Evolutionary conservation across 371 early-diverging fungal species (phyloP).

Genomic region (Circinella umbellata): DNA sequence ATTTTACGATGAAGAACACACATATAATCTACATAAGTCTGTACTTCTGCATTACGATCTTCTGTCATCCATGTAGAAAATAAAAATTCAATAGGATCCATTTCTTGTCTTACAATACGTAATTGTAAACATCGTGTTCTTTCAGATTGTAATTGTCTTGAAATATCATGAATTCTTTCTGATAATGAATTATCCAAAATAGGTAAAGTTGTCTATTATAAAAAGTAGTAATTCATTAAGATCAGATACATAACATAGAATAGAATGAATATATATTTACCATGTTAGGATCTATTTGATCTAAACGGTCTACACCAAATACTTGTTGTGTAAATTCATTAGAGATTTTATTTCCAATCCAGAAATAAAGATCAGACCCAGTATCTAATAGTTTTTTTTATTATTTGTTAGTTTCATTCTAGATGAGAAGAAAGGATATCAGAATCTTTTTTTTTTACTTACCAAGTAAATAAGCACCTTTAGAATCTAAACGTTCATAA

Average conservation of each 20-base stretch:
- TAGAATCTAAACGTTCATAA: slow-evolving; percentile 72
- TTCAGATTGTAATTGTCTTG: slow-evolving; percentile 62
- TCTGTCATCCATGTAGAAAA: slow-evolving; percentile 79
- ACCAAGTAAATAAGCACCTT: slow-evolving; percentile 76
- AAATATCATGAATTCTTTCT: slow-evolving; percentile 66
- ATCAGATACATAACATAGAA: no score
- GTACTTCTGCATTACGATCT: slow-evolving; percentile 88
- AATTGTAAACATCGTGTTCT: slow-evolving; percentile 45
- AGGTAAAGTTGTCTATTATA: slow-evolving; percentile 34
- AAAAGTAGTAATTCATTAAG: no score
- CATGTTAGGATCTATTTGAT: slow-evolving; percentile 73
- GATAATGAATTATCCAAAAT: slow-evolving; percentile 61
- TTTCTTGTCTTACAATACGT: slow-evolving; percentile 63
- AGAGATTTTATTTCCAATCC: slow-evolving; percentile 84
- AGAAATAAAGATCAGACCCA: slow-evolving; percentile 78
- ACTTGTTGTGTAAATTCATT: slow-evolving; percentile 64
- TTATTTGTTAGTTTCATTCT: no score
- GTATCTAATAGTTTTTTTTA: slow-evolving; percentile 64
- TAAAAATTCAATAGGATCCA: slow-evolving; percentile 68
- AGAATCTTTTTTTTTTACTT: slow-evolving; percentile 7
- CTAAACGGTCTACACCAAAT: slow-evolving; percentile 79
- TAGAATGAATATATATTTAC: no score
- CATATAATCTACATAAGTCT: slow-evolving; percentile 94
- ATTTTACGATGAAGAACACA: slow-evolving; percentile 89
- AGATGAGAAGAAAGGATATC: no score